A percentile compares a stretch with the other conserved stretches of the same genome.
phyloP scores from a whole-genome alignment of 2,329 filamentous ascomycete species.

The Colletotrichum eremochloae region DNA sequence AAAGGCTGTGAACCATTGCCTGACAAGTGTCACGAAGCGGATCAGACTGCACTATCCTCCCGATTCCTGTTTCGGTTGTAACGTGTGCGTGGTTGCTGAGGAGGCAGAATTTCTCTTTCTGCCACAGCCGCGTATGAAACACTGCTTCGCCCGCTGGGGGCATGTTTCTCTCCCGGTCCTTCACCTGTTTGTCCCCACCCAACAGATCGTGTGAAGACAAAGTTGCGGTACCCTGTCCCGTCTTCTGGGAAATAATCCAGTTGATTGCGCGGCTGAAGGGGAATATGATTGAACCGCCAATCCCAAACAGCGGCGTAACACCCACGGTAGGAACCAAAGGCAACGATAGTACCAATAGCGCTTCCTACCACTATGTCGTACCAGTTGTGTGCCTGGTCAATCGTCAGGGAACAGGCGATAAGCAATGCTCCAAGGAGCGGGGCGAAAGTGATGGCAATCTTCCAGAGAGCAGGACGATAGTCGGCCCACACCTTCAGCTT shows the following conservation, averaged over 20 bases:
- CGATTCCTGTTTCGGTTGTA: constrained; percentile 17
- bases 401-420: constrained; percentile 72
- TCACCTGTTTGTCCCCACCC: constrained; percentile 20
- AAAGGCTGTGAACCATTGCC: too few species aligned
- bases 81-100: constrained; percentile 5
- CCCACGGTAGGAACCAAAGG: constrained; percentile 74
- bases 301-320: constrained; percentile 78
- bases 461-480: constrained; percentile 77
- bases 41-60: constrained; percentile 3
- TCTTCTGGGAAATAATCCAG: constrained; percentile 48
- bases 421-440: constrained; percentile 72
- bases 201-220: constrained; percentile 26
- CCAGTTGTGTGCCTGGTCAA: constrained; percentile 77
- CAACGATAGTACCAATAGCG: constrained; percentile 72
- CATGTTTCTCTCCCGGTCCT: constrained; percentile 6
- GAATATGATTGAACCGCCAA: constrained; percentile 77
- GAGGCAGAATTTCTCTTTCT: constrained; percentile 1
- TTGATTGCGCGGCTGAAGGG: constrained; percentile 60
- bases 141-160: constrained; percentile 15
- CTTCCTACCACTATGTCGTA: constrained; percentile 77
- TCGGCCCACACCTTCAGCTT: constrained; percentile 79
- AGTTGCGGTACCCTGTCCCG: constrained; percentile 5
- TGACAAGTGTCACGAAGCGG: too few species aligned
- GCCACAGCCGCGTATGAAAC: constrained; percentile 7
- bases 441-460: constrained; percentile 68